Base-by-base conservation (phyloP, 768 basidiomycete genomes). In the Tulasnella calospora region DNA sequence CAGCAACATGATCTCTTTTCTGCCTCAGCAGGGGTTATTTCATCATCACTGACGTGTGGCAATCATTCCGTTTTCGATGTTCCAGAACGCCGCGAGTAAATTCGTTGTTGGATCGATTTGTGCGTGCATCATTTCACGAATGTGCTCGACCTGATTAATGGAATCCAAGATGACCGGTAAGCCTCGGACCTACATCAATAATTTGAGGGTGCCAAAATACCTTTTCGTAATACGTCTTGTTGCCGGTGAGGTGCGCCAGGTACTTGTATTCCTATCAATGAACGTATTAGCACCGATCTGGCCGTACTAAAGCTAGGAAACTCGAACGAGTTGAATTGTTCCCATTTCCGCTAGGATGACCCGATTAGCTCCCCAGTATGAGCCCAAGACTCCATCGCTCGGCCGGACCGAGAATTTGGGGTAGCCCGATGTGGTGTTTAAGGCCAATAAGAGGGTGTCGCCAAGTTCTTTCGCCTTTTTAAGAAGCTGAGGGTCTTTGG, bases 231-330 rank as follows among this genome's bases (percentile, higher is more conserved):
- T 91, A 90, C 40, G 86, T 86, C 75, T 88, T 87, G 80, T 92
- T 91, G 1, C 92, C 92, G 0, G 94, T 95, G 10, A 91, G 83
- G 80, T 92, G 91, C 1, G 92, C 92, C 2, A 96, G 88, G 81
- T 95, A 96, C 77, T 91, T 89, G 83, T 94, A 93, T 83, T 97
- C 96, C 76, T 96, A 82, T 95, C 93, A 76, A 92, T 85, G 67
- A 89, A 93, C 7, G 90, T 36, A 23, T 40, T n/a, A 72, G 71
- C 36, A 72, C 71, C 8, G 5, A 2, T 40, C 0, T 2, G 15
- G 21, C 35, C 51, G 21, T 21, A 75, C 3, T 3, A 46, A 73
- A 73, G 21, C 17, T 15, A 23, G 7, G 33, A 27, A 40, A 7
- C 8, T 27, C 75, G 9, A 10, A 76, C 75, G 57, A 76, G 6